phyloP scores from a whole-genome alignment of 768 basidiomycete species.

The Rhodosporidiobolus odoratus region DNA sequence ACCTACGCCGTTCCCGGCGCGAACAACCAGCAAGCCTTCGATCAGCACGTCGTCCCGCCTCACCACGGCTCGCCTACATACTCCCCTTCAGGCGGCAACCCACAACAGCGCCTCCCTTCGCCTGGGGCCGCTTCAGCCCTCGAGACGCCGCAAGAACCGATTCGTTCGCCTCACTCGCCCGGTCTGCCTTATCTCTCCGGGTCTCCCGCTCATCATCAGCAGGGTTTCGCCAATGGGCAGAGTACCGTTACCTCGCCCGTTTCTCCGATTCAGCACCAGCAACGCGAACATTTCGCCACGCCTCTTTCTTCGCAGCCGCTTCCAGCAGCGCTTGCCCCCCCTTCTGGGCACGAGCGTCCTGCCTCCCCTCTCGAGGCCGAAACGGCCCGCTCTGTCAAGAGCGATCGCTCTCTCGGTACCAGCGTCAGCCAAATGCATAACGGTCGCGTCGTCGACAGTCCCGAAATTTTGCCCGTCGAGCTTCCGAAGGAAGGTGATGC shows the following conservation, averaged over 20 bases:
- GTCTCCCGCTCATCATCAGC: not conserved
- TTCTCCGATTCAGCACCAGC: not conserved
- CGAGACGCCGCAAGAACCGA: not conserved
- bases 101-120: not conserved
- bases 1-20: slow-evolving; percentile 7
- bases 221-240: not conserved
- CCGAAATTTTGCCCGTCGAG: slow-evolving; percentile 2
- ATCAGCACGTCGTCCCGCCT: not conserved
- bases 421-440: slow-evolving; percentile 9
- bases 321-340: not conserved
- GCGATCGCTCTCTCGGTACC: not conserved
- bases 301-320: not conserved
- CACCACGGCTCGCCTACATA: not conserved
- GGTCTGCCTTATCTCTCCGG: slow-evolving; percentile 9
- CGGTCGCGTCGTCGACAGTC: slow-evolving; percentile 21
- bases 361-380: not conserved
- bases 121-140: not conserved
- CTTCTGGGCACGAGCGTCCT: not conserved
- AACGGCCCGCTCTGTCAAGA: not conserved
- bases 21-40: not conserved
- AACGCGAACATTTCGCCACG: not conserved
- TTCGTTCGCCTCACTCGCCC: not conserved
- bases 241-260: not conserved
- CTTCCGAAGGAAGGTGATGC: not conserved
- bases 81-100: not conserved